phyloP scores from a whole-genome alignment of 2,329 filamentous ascomycete genomes.

The Fusarium stilboides region DNA sequence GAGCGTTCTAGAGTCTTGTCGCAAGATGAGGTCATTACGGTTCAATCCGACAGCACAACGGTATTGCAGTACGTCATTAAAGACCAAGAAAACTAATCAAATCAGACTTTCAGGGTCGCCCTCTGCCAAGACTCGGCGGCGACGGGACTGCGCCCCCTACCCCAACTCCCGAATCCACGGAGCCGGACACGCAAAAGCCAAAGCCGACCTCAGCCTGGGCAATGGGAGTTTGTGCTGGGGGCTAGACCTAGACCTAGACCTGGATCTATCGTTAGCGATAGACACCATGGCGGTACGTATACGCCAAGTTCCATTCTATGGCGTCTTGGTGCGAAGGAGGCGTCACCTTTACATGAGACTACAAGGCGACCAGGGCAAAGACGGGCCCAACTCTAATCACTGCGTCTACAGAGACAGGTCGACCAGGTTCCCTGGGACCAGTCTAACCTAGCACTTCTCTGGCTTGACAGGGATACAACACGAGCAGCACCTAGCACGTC shows the following conservation, averaged over 20 bases:
- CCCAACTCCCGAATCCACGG: constrained; percentile 43
- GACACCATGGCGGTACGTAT: constrained; percentile 22
- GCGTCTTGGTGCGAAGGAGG: constrained; percentile 37
- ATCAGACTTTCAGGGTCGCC: constrained; percentile 41
- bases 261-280: neutral
- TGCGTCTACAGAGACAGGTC: constrained; percentile 21
- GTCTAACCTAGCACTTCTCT: neutral
- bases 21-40: constrained; percentile 33
- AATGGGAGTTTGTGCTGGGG: neutral
- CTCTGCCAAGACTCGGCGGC: constrained; percentile 47
- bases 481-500: constrained; percentile 11
- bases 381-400: constrained; percentile 47
- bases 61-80: constrained; percentile 16
- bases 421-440: constrained; percentile 21
- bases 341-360: constrained; percentile 7
- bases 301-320: constrained; percentile 13
- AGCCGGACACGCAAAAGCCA: constrained; percentile 26
- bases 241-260: neutral
- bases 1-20: neutral
- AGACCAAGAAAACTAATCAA: constrained; percentile 10
- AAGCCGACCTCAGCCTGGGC: constrained; percentile 4
- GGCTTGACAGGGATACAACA: constrained; percentile 32
- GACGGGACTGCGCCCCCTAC: constrained; percentile 40
- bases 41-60: neutral
- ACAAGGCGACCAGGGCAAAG: constrained; percentile 24